These are phyloP conservation scores for Penicillium sp. DNA, from an alignment of 2,329 filamentous ascomycete species.

Conservation along the genomic window DNA sequence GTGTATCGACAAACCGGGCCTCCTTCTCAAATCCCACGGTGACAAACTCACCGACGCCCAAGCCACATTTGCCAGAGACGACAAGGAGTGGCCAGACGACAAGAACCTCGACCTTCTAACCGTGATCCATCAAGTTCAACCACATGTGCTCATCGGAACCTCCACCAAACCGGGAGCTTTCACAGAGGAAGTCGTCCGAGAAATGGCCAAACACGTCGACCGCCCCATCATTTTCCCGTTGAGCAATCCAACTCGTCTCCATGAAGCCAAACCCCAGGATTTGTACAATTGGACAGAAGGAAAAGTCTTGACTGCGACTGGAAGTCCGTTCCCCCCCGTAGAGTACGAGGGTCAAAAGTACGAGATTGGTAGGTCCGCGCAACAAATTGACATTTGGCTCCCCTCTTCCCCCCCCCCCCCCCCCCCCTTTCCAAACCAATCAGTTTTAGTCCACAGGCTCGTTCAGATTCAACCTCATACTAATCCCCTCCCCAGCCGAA, in stretches of 20 bases:
- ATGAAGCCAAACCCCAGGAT: slow-evolving; percentile 74
- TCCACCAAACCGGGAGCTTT: slow-evolving; percentile 73
- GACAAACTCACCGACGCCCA: slow-evolving; percentile 62
- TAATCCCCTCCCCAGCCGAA: slow-evolving; percentile 50
- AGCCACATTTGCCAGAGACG: slow-evolving; percentile 58
- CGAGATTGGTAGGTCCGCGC: slow-evolving; percentile 45
- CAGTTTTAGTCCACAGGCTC: no score
- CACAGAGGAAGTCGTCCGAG: slow-evolving; percentile 64
- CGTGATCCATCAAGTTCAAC: slow-evolving; percentile 65
- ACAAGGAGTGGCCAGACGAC: slow-evolving; percentile 56
- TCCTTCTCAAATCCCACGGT: slow-evolving; percentile 60
- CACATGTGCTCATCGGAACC: slow-evolving; percentile 77
- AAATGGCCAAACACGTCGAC: slow-evolving; percentile 68
- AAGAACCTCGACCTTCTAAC: slow-evolving; percentile 55
- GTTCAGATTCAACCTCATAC: no score
- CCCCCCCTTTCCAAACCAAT: no score
- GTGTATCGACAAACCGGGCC: slow-evolving; percentile 75
- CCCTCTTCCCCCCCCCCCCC: no score
- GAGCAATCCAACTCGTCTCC: slow-evolving; percentile 76
- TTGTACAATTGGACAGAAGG: slow-evolving; percentile 73
- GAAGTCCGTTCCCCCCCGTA: slow-evolving; percentile 74
- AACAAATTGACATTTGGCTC: no score
- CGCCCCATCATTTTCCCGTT: slow-evolving; percentile 75
- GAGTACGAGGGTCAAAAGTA: slow-evolving; percentile 50
- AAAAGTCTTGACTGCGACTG: slow-evolving; percentile 72